Base-by-base conservation (phyloP, 208 protist genomes). In the Leishmania martiniquensis region DNA sequence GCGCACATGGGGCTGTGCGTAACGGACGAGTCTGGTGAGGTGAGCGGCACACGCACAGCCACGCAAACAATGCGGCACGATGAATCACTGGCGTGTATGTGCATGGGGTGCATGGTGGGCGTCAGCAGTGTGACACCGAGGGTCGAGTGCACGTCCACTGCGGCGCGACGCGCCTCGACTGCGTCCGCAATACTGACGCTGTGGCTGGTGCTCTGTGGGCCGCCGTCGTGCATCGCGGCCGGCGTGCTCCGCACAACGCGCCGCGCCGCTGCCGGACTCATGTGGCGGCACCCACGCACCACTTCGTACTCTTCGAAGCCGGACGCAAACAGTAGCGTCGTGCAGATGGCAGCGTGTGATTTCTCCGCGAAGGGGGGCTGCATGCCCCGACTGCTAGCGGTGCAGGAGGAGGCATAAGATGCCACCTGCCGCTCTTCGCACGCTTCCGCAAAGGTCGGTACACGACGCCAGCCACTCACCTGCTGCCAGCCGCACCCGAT, bases 221-320 rank as follows among this genome's bases (percentile, higher is more conserved):
- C 52, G 34, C 32, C 17, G n/a, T 74, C 70, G 51, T n/a, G 37
- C 49, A 37, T 37, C 49, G 70, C 32, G 17, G 54, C 45, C 17
- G 37, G 37, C 12, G 49, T 78, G 75, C 76, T 84, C 72, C 76
- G 77, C 22, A 97, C 75, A 47, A 91, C 79, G 37, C 93, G 89
- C n/a, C 89, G 86, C 4, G 93, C 84, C 69, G 90, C 91, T 22
- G 85, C 87, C 1, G 93, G 84, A 22, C 87, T 82, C 71, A 94
- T 87, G 71, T 72, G 57, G 54, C 55, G 37, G 17, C 69, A 75
- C 0, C 72, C 57, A 20, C 54, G 52, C 37, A 95, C 89, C 42
- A 92, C 45, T 60, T 90, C 87, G 45, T 93, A 85, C 84, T 94
- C 89, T 82, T 96, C 91, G 80, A 90, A 97, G 39, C 87, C 90